Base-by-base conservation (phyloP, 495 filamentous ascomycete genomes). In the Penicillium malachiteum region DNA sequence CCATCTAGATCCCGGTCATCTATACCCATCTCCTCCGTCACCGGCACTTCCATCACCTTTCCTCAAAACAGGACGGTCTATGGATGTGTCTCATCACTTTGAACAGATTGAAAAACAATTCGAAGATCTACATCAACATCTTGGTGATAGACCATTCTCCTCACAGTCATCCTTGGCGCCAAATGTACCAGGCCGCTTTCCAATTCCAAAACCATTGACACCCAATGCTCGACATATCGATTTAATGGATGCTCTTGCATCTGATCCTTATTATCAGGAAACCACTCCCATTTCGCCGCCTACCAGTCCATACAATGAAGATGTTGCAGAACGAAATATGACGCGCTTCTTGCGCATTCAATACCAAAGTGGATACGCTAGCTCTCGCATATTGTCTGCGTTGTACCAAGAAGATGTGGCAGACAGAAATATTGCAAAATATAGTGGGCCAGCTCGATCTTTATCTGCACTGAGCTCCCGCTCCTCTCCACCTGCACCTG, bases 311-410 rank as follows among this genome's bases (percentile, higher is more conserved):
- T 78, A 76, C 55, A 78, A 78, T 38, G 76, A 78, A 61, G 74
- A 78, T 60, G 65, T 78, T 26, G 76, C 76, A 5, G 76, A 78
- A 54, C 71, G 76, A 9, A 78, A 78, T 43, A 76, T 78, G 68
- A 70, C 66, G 9, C 59, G 68, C 1, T 76, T 76, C 18, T 63
- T 76, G 7, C 70, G 66, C 39, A 56, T 57, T 21, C 40, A 51
- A 57, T 5, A 40, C 12, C 50, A 30, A 12, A 41, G 16, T 31
- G 57, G 62, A 50, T 39, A 38, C 35, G 58, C 6, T 62, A 64
- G 1, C 46, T 56, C 50, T 8, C 37, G 50, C 45, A 46, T 45
- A 21, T 30, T 54, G 3, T 56, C 50, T 33, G 56, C 37, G 13
- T 35, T 75, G 12, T 74, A 74, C 34, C 73, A 77, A 48, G 76